phyloP scores from a whole-genome alignment of 2,329 filamentous ascomycete species.

The Fusarium continuum region DNA sequence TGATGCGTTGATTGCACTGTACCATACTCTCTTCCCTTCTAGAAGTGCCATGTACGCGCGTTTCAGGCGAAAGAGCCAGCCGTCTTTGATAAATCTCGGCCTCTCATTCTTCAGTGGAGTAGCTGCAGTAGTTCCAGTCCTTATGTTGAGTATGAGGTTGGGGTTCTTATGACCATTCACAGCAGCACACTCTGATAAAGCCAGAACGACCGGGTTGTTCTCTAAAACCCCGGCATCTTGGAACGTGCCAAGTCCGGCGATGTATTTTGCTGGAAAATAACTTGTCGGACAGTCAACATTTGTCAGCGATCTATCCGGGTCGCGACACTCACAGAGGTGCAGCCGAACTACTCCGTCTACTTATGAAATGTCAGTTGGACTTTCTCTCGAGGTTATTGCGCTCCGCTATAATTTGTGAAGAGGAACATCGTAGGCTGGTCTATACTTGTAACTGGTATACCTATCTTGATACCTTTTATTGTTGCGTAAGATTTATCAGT shows the following conservation, averaged over 20 bases:
- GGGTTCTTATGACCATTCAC: background rate
- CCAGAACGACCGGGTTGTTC: conserved; percentile 6
- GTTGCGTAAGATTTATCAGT: background rate
- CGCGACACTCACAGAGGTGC: conserved; percentile 3
- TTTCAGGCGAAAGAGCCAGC: background rate
- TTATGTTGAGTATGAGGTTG: conserved; percentile 7
- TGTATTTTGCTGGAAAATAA: conserved; percentile 1
- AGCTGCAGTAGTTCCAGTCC: background rate
- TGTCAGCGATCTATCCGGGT: too few species aligned
- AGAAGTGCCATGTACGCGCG: background rate
- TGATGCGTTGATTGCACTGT: background rate
- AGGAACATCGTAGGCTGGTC: background rate
- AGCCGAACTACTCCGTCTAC: background rate
- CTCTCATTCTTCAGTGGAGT: background rate
- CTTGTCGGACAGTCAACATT: too few species aligned
- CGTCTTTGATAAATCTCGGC: background rate
- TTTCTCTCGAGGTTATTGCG: too few species aligned
- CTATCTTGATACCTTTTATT: conserved; percentile 1
- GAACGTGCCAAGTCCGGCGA: conserved; percentile 1
- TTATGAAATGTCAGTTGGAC: background rate
- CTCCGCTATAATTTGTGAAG: conserved; percentile 1
- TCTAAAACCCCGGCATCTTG: conserved; percentile 5
- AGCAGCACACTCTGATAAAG: background rate
- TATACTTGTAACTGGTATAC: background rate
- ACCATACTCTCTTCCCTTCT: background rate